Conservation (phyloP, 2,329 filamentous ascomycete species). For the Colletotrichum coccodes region DNA sequence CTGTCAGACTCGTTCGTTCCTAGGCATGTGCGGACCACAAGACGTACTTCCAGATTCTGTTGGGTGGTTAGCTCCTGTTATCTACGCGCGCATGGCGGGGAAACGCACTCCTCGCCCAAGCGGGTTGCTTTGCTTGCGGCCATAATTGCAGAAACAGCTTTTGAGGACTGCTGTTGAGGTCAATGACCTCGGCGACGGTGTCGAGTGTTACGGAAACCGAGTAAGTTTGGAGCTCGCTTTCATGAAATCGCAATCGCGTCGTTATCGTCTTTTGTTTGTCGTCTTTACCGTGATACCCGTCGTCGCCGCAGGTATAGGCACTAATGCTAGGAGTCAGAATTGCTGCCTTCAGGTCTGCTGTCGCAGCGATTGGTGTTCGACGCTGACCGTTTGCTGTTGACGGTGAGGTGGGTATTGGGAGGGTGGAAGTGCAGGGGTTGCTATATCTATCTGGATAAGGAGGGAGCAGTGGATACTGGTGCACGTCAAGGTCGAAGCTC, state of each 20-base stretch:
- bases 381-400: background rate
- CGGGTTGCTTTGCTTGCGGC: constrained; percentile 70
- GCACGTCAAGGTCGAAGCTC: background rate
- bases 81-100: background rate
- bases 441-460: background rate
- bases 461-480: background rate
- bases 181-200: background rate
- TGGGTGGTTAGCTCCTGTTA: constrained; percentile 25
- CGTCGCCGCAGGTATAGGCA: background rate
- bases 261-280: background rate
- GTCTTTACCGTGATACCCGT: background rate
- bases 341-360: background rate
- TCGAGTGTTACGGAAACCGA: background rate
- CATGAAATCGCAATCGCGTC: background rate
- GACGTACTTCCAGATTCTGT: constrained; percentile 92
- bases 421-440: background rate
- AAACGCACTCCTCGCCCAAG: constrained; percentile 69
- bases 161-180: background rate
- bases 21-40: background rate
- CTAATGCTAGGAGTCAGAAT: background rate
- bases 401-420: background rate
- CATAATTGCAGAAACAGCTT: constrained; percentile 48
- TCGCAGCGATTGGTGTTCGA: background rate
- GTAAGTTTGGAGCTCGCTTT: background rate
- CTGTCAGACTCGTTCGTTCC: constrained; percentile 26